phyloP scores from a whole-genome alignment of 2,329 filamentous ascomycete species.

The Malbranchea cinnamomea region DNA sequence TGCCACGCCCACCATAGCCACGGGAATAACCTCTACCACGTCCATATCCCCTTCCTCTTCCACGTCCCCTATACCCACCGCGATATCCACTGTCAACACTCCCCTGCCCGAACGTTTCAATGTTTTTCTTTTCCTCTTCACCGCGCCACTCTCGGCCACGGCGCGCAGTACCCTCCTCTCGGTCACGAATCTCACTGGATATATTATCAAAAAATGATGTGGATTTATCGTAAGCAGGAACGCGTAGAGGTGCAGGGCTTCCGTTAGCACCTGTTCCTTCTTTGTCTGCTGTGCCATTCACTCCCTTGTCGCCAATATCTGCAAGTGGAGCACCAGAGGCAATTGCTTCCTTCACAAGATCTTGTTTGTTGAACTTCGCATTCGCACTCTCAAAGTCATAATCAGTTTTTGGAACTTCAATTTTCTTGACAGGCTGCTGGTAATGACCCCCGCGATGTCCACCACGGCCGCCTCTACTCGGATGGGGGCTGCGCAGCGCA shows the following conservation, averaged over 20 bases:
- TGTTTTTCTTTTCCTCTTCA: slow-evolving; percentile 87
- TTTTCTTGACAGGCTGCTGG: slow-evolving; percentile 42
- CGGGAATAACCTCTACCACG: slow-evolving; percentile 34
- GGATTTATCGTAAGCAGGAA: slow-evolving; percentile 65
- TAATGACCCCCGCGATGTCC: slow-evolving; percentile 28
- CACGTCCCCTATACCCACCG: slow-evolving; percentile 62
- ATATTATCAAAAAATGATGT: slow-evolving; percentile 97
- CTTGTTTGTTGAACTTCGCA: slow-evolving; percentile 78
- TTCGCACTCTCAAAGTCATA: slow-evolving; percentile 84
- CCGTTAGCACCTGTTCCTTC: slow-evolving; percentile 20
- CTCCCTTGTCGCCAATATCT: slow-evolving; percentile 35
- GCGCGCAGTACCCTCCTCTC: slow-evolving; percentile 52
- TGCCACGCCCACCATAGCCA: slow-evolving; percentile 29
- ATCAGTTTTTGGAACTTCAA: slow-evolving; percentile 80
- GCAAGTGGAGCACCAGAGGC: slow-evolving; percentile 56
- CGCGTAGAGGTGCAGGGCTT: slow-evolving; percentile 22
- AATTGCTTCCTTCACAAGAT: slow-evolving; percentile 77
- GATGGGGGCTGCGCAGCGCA: slow-evolving; percentile 23
- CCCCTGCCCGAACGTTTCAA: slow-evolving; percentile 94
- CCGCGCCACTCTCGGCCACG: slow-evolving; percentile 76
- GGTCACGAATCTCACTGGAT: slow-evolving; percentile 80
- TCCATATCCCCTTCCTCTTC: slow-evolving; percentile 37
- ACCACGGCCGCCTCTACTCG: slow-evolving; percentile 33
- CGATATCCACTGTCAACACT: slow-evolving; percentile 80
- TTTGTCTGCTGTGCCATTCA: slow-evolving; percentile 27